Evolutionary conservation across 1,284 basidiomycete genomes (phyloP).

Genomic region (Sporisorium reilianum): DNA sequence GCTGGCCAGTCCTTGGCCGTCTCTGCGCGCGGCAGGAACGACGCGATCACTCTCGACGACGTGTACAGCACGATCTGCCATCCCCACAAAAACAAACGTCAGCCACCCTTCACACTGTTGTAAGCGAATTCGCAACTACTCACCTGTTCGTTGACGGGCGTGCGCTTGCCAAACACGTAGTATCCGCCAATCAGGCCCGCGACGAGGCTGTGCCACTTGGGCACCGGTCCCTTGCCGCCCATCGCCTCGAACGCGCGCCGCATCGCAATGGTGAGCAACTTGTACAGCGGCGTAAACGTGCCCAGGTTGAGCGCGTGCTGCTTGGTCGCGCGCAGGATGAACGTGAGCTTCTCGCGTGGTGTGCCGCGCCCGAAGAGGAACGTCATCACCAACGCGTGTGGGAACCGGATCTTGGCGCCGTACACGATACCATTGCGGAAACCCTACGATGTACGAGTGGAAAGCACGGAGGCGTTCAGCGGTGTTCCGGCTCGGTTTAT

Average conservation of each 20-base stretch:
- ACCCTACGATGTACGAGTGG: constrained; percentile 70
- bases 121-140: too few relatives aligned
- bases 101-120: too few relatives aligned
- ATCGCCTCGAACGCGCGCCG: constrained; percentile 76
- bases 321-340: constrained; percentile 87
- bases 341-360: constrained; percentile 73
- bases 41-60: constrained; percentile 61
- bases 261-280: constrained; percentile 84
- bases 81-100: not conserved
- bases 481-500: too few relatives aligned
- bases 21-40: constrained; percentile 63
- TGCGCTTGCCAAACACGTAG: constrained; percentile 90
- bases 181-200: constrained; percentile 94
- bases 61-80: constrained; percentile 90
- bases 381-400: constrained; percentile 99
- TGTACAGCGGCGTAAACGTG: constrained; percentile 94
- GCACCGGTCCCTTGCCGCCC: constrained; percentile 79
- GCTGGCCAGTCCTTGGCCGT: constrained; percentile 59
- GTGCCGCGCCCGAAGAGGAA: constrained; percentile 78
- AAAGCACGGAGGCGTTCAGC: too few relatives aligned
- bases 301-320: constrained; percentile 89
- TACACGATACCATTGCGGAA: constrained; percentile 96
- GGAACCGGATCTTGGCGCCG: constrained; percentile 91
- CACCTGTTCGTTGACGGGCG: constrained; percentile 98
- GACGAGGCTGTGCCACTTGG: constrained; percentile 82